Evolutionary conservation across 2,329 filamentous ascomycete species (phyloP).

Genomic region (Scedosporium minutisporum): DNA sequence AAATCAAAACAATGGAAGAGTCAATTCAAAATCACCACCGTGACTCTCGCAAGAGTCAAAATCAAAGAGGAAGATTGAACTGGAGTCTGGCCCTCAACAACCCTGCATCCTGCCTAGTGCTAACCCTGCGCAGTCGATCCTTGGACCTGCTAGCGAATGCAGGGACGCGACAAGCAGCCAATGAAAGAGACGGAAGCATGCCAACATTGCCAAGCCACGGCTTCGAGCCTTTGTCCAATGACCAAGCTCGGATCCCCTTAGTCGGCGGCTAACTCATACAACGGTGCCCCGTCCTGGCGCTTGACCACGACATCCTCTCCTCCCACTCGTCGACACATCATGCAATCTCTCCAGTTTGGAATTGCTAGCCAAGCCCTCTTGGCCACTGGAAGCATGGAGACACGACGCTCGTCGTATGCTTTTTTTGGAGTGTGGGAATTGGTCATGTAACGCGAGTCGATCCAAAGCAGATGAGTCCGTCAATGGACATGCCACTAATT

Average conservation of each 20-base stretch:
- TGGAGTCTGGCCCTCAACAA: too few relatives aligned
- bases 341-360: conserved; percentile 1
- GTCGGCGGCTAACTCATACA: conserved; percentile 31
- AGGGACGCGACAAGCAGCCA: conserved; percentile 16
- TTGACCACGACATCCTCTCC: conserved; percentile 1
- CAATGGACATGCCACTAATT: background rate
- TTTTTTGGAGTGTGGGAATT: background rate
- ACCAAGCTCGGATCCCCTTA: conserved; percentile 9
- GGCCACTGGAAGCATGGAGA: background rate
- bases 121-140: too few relatives aligned
- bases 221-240: background rate
- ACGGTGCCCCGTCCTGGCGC: conserved; percentile 6
- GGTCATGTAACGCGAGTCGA: background rate
- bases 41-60: too few relatives aligned
- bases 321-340: background rate
- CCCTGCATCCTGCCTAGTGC: too few relatives aligned
- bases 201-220: background rate
- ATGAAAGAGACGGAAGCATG: conserved; percentile 13
- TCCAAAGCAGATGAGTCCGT: background rate
- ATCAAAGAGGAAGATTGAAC: too few relatives aligned
- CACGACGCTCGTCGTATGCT: background rate
- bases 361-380: background rate
- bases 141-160: background rate
- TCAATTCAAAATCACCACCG: too few relatives aligned
- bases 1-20: too few relatives aligned